phyloP scores from a whole-genome alignment of 192 early-diverging fungal species.

The Gonapodya sp. region DNA sequence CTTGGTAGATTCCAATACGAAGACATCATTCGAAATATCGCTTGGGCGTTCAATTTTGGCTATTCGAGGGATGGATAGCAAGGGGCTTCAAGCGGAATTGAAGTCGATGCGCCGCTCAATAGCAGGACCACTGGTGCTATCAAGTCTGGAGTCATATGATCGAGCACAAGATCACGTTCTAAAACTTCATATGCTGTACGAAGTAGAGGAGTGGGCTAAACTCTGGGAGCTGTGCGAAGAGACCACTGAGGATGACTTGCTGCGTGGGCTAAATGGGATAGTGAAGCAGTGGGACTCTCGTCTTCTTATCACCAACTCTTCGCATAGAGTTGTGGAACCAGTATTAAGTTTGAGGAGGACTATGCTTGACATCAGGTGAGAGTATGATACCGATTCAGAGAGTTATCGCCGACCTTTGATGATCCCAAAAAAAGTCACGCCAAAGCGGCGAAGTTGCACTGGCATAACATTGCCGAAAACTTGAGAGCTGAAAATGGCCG shows the following conservation, averaged over 20 bases:
- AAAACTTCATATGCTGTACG: constrained; percentile 58
- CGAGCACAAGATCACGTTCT: constrained; percentile 46
- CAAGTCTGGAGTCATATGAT: constrained; percentile 56
- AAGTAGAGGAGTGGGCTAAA: constrained; percentile 33
- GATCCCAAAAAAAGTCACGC: not conserved
- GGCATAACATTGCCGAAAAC: not conserved
- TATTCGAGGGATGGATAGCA: constrained; percentile 24
- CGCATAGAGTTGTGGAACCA: constrained; percentile 47
- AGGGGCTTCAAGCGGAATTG: constrained; percentile 25
- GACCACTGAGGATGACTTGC: not conserved
- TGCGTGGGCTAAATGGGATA: constrained; percentile 10
- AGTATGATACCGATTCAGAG: not conserved
- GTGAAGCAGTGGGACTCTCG: constrained; percentile 32
- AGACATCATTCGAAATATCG: constrained; percentile 39
- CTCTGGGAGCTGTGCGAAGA: not conserved
- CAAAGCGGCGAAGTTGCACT: not conserved
- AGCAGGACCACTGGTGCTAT: constrained; percentile 40
- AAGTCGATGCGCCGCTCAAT: constrained; percentile 31
- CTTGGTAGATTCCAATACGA: constrained; percentile 25
- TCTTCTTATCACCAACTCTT: constrained; percentile 39
- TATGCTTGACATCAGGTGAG: not conserved
- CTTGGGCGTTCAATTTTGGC: constrained; percentile 42
- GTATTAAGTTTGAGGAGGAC: constrained; percentile 43
- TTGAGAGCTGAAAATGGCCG: constrained; percentile 27
- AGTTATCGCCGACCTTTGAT: not conserved